A percentile compares a stretch with the other conserved stretches of the same genome.
These are phyloP conservation scores for Aspergillus bombycis DNA, from an alignment of 2,329 filamentous ascomycete genomes.

Conservation along the genomic window DNA sequence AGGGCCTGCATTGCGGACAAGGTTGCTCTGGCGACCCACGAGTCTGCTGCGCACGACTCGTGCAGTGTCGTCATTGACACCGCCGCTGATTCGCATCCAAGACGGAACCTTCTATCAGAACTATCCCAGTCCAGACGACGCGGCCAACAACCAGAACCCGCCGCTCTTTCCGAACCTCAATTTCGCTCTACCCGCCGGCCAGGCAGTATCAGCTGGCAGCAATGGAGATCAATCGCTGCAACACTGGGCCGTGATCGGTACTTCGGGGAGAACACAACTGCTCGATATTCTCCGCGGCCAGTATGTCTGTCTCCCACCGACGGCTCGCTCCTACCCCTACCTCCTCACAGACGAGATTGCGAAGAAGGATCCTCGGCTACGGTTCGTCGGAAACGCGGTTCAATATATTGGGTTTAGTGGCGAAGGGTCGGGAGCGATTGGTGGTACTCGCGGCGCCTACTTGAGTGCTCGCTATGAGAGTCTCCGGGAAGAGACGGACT, in stretches of 20 bases:
- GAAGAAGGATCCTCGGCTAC: slow-evolving; percentile 52
- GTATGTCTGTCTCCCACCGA: slow-evolving; percentile 74
- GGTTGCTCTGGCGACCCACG: not conserved
- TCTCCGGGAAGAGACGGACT: slow-evolving; percentile 81
- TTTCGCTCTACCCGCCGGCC: slow-evolving; percentile 67
- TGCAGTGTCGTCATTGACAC: slow-evolving; percentile 21
- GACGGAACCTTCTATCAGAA: slow-evolving; percentile 83
- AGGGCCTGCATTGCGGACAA: not conserved
- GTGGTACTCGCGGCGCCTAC: slow-evolving; percentile 69
- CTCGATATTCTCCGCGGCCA: slow-evolving; percentile 77
- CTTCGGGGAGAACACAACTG: slow-evolving; percentile 79
- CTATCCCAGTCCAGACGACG: slow-evolving; percentile 60
- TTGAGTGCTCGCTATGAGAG: slow-evolving; percentile 90
- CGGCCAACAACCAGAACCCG: slow-evolving; percentile 61
- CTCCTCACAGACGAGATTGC: slow-evolving; percentile 67
- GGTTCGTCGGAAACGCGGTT: slow-evolving; percentile 69
- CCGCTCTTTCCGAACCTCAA: slow-evolving; percentile 72
- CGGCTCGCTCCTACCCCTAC: slow-evolving; percentile 76
- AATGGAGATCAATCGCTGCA: slow-evolving; percentile 42
- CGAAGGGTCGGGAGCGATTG: slow-evolving; percentile 59
- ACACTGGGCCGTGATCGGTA: slow-evolving; percentile 83
- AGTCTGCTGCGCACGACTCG: slow-evolving; percentile 17
- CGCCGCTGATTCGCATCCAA: slow-evolving; percentile 69
- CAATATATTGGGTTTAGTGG: slow-evolving; percentile 89
- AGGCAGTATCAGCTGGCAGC: slow-evolving; percentile 10